These are phyloP conservation scores for Macrolepiota fuliginosa DNA, from an alignment of 768 basidiomycete genomes.

Conservation along the genomic window DNA sequence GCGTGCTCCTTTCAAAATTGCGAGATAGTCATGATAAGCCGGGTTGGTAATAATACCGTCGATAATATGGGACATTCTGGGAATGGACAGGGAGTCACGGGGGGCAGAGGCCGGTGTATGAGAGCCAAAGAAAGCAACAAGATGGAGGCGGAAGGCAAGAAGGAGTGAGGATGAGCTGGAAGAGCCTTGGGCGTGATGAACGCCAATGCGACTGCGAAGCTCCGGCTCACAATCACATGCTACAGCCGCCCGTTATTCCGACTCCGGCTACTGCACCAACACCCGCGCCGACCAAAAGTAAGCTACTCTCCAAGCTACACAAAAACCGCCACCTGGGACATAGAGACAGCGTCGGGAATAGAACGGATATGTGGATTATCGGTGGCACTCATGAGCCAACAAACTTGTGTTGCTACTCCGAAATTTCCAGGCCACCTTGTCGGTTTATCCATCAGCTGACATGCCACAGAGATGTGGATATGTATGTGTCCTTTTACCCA, in stretches of 20 bases:
- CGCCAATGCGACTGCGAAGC: not conserved
- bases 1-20: slow-evolving; percentile 91
- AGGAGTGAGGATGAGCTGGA: slow-evolving; percentile 15
- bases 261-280: not conserved
- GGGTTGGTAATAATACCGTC: slow-evolving; percentile 63
- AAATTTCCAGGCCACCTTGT: slow-evolving; percentile 1
- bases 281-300: not conserved
- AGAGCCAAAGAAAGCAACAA: slow-evolving; percentile 8
- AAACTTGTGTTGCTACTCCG: not conserved
- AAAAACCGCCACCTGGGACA: not conserved
- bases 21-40: slow-evolving; percentile 84
- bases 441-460: not conserved
- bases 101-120: not conserved
- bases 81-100: not conserved
- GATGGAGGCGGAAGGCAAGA: slow-evolving; percentile 1
- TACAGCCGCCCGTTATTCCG: not conserved
- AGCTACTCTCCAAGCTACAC: not conserved
- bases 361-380: not conserved
- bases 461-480: not conserved
- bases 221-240: slow-evolving; percentile 20
- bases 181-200: slow-evolving; percentile 1
- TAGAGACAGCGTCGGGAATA: not conserved
- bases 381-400: not conserved
- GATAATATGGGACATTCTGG: slow-evolving; percentile 21
- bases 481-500: slow-evolving; percentile 1